Evolutionary conservation across 169 alveolate species (phyloP).

Genomic region (Eimeria maxima): DNA sequence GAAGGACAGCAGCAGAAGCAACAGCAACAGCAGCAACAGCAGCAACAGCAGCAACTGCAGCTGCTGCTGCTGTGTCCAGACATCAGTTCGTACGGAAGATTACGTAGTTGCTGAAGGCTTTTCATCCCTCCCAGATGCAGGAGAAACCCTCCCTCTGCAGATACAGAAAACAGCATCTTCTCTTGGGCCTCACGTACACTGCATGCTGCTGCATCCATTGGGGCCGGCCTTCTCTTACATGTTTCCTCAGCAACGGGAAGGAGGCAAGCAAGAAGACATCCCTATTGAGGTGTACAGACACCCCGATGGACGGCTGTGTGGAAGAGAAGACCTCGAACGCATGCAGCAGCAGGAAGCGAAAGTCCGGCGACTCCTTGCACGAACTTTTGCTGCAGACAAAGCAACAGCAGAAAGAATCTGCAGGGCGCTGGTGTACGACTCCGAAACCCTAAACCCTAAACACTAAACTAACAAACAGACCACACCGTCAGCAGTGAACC

Average conservation of each 20-base stretch:
- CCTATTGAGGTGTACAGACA: constrained; percentile 52
- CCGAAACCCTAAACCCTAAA: constrained; percentile 1
- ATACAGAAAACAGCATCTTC: not conserved
- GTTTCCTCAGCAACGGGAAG: not conserved
- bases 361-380: not conserved
- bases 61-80: not conserved
- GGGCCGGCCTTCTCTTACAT: not conserved
- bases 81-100: not conserved
- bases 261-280: not conserved
- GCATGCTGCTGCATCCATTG: constrained; percentile 54
- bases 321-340: not conserved
- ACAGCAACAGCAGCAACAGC: too few species aligned
- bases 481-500: not conserved
- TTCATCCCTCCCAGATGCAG: not conserved
- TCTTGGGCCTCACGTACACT: constrained; percentile 35
- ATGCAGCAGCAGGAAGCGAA: not conserved
- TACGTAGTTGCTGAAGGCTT: not conserved
- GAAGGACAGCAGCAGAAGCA: not conserved
- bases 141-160: not conserved
- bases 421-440: constrained; percentile 28
- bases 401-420: constrained; percentile 16
- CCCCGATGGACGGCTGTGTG: not conserved
- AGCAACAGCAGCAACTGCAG: not conserved
- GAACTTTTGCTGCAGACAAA: constrained; percentile 5
- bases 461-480: not conserved